Conservation (phyloP, 331 rosid genomes). For the Acacia concinna region DNA sequence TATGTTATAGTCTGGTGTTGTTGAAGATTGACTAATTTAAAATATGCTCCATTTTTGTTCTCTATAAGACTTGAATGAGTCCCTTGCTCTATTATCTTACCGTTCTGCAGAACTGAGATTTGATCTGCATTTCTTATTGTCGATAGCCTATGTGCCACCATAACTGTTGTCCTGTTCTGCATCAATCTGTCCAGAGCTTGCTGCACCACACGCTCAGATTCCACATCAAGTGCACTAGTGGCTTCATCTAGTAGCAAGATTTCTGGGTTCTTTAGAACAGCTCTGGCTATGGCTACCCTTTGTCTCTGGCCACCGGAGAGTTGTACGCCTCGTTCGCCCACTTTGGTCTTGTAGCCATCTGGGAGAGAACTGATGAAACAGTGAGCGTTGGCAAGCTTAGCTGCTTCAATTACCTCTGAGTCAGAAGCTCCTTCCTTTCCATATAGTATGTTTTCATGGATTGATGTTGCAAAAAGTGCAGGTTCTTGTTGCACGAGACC, state of each 20-base stretch:
- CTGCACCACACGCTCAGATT: conserved; percentile 84
- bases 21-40: conserved; percentile 86
- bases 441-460: conserved; percentile 78
- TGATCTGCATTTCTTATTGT: conserved; percentile 88
- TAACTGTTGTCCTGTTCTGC: conserved; percentile 81
- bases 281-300: conserved; percentile 92
- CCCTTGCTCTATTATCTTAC: conserved; percentile 93
- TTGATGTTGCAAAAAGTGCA: conserved; percentile 86
- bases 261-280: conserved; percentile 82
- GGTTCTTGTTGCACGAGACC: conserved; percentile 98
- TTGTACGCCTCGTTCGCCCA: conserved; percentile 93
- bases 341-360: conserved; percentile 88
- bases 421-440: conserved; percentile 91
- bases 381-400: conserved; percentile 90
- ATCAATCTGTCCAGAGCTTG: conserved; percentile 83
- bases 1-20: conserved; percentile 50
- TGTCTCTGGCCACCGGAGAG: conserved; percentile 94
- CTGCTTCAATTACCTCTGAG: conserved; percentile 85
- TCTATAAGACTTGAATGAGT: conserved; percentile 69
- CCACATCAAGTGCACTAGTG: conserved; percentile 88
- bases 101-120: conserved; percentile 88
- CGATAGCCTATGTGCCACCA: conserved; percentile 94
- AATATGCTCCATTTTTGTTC: conserved; percentile 74
- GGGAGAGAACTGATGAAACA: conserved; percentile 82
- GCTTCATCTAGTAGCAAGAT: conserved; percentile 87